These are phyloP conservation scores for Zymoseptoria brevis DNA, from an alignment of 2,329 filamentous ascomycete genomes.

Conservation along the genomic window DNA sequence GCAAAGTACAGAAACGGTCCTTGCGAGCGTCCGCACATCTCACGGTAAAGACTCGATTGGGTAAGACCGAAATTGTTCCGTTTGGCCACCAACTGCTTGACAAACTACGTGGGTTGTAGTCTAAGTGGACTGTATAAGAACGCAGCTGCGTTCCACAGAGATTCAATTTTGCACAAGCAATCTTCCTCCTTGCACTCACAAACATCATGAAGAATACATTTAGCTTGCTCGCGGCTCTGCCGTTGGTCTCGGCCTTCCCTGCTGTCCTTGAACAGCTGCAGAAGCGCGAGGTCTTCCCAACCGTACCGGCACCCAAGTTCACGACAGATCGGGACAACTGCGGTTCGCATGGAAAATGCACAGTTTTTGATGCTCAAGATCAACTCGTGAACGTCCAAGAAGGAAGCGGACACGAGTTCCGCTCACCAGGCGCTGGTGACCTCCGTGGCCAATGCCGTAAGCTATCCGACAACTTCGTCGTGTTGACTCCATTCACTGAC, in stretches of 20 bases:
- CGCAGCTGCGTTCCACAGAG: too few relatives aligned
- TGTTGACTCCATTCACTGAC: neutral
- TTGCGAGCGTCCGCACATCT: neutral
- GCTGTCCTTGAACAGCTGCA: neutral
- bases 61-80: neutral
- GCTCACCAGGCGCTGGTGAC: constrained; percentile 10
- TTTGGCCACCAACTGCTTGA: neutral
- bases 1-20: neutral
- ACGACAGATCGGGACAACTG: constrained; percentile 13
- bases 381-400: constrained; percentile 21
- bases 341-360: constrained; percentile 13
- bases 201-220: constrained; percentile 1
- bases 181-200: neutral
- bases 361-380: constrained; percentile 23
- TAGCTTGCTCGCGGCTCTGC: constrained; percentile 7
- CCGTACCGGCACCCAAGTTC: constrained; percentile 10
- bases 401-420: constrained; percentile 23
- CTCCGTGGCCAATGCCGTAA: constrained; percentile 24
- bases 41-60: neutral
- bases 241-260: constrained; percentile 14
- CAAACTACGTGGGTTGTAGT: neutral
- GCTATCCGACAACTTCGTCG: neutral
- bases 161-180: neutral
- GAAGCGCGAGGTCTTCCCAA: constrained; percentile 9
- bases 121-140: neutral